phyloP scores from a whole-genome alignment of 108 stramenopile genomes.

The Discostella stelligeroides region DNA sequence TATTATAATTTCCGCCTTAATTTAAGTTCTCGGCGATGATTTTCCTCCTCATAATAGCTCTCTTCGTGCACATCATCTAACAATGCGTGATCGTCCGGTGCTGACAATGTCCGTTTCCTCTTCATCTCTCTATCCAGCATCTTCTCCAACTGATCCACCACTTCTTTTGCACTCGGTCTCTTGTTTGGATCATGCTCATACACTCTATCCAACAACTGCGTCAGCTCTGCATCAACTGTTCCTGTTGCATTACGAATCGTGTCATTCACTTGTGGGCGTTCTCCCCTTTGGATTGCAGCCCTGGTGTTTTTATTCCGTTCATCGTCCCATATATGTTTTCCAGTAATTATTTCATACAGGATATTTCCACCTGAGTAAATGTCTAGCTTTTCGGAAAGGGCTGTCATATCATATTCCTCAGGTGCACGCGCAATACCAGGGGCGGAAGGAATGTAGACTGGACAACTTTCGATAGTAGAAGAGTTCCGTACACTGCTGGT shows the following conservation, averaged over 20 bases:
- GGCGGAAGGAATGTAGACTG: conserved; percentile 70
- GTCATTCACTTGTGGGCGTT: conserved; percentile 35
- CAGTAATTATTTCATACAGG: conserved; percentile 52
- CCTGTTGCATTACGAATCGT: conserved; percentile 38
- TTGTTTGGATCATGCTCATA: conserved; percentile 42
- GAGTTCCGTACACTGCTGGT: conserved; percentile 10
- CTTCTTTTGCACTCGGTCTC: conserved; percentile 45
- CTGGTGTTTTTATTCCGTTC: conserved; percentile 41
- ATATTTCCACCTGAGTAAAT: conserved; percentile 53
- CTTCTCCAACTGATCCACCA: conserved; percentile 45
- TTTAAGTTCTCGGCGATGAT: too few species aligned
- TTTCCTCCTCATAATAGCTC: too few species aligned
- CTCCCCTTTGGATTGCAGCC: conserved; percentile 25
- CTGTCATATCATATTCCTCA: conserved; percentile 63
- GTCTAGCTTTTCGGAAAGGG: conserved; percentile 51
- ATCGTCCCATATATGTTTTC: conserved; percentile 36
- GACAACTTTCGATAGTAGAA: conserved; percentile 48
- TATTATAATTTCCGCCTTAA: too few species aligned
- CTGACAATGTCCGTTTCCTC: background rate
- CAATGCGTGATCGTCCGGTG: background rate
- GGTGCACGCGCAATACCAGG: conserved; percentile 77
- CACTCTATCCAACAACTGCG: conserved; percentile 40
- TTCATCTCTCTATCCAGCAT: conserved; percentile 27
- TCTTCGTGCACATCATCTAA: too few species aligned
- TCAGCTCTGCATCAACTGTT: conserved; percentile 38